phyloP scores from a whole-genome alignment of 129 eudicot species.

The Sambucus nigra region DNA sequence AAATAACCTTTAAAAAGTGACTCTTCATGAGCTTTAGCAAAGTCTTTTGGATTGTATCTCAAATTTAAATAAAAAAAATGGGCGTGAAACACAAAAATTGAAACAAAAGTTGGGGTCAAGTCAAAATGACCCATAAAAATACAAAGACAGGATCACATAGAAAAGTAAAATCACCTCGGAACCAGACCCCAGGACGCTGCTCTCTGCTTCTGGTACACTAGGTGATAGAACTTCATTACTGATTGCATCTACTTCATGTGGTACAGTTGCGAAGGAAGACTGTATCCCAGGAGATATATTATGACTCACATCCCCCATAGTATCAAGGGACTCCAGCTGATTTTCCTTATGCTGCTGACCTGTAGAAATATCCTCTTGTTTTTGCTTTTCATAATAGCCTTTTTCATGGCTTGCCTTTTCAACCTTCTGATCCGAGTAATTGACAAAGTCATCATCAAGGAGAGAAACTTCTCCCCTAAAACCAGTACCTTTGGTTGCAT shows the following conservation, averaged over 20 bases:
- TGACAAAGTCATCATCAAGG: conserved; percentile 37
- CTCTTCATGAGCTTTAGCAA: too few relatives aligned
- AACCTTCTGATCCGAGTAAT: conserved; percentile 18
- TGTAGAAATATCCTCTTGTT: conserved; percentile 6
- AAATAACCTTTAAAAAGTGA: too few relatives aligned
- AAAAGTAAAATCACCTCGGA: conserved; percentile 34
- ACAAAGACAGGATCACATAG: conserved; percentile 4
- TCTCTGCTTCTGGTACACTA: conserved; percentile 28
- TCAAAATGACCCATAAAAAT: too few relatives aligned
- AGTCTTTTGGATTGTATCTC: too few relatives aligned
- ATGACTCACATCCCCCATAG: conserved; percentile 19
- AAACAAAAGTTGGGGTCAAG: too few relatives aligned
- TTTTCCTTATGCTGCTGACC: conserved; percentile 20
- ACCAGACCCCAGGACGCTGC: conserved; percentile 21
- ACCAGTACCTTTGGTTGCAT: conserved; percentile 14
- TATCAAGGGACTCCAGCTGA: conserved; percentile 28
- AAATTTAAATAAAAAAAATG: too few relatives aligned
- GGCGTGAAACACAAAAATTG: too few relatives aligned
- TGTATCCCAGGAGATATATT: not conserved
- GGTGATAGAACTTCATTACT: conserved; percentile 20
- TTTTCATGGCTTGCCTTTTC: conserved; percentile 13
- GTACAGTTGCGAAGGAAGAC: conserved; percentile 14
- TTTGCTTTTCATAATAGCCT: conserved; percentile 19
- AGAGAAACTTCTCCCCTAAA: conserved; percentile 37
- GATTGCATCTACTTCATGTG: conserved; percentile 20